Evolutionary conservation across 1,284 basidiomycete species (phyloP).

Genomic region (Cryptococcus amylolentus): DNA sequence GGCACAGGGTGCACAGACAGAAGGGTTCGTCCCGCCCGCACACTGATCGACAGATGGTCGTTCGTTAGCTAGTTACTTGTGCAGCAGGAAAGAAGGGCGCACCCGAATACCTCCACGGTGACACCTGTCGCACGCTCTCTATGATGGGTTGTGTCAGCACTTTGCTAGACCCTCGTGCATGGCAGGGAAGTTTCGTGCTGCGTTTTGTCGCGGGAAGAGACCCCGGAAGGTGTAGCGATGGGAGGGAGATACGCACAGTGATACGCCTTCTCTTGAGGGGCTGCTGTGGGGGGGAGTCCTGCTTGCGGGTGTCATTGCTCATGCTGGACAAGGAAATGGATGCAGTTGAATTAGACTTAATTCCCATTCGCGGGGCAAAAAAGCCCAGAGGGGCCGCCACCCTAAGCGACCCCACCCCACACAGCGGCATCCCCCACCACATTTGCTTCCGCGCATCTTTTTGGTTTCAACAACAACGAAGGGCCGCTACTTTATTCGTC

Average conservation of each 20-base stretch:
- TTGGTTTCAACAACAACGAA: no score
- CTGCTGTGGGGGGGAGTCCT: not conserved
- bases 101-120: constrained; percentile 45
- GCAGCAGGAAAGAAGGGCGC: not conserved
- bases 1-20: constrained; percentile 38
- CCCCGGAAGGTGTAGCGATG: not conserved
- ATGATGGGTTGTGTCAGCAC: not conserved
- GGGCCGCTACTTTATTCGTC: not conserved
- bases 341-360: no score
- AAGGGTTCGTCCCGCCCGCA: constrained; percentile 21
- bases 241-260: constrained; percentile 18
- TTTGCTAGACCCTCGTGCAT: not conserved
- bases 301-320: no score
- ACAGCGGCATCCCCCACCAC: no score
- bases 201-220: no score
- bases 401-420: no score
- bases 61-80: not conserved
- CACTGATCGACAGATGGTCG: constrained; percentile 24
- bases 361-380: no score
- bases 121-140: constrained; percentile 47
- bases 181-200: not conserved
- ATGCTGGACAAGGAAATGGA: no score
- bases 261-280: constrained; percentile 29
- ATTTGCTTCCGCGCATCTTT: no score
- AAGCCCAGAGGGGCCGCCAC: no score